Evolutionary conservation across 495 filamentous ascomycete genomes (phyloP), one percentile per base, ranked within the genome.

Genomic region (Tuber melanosporum): DNA sequence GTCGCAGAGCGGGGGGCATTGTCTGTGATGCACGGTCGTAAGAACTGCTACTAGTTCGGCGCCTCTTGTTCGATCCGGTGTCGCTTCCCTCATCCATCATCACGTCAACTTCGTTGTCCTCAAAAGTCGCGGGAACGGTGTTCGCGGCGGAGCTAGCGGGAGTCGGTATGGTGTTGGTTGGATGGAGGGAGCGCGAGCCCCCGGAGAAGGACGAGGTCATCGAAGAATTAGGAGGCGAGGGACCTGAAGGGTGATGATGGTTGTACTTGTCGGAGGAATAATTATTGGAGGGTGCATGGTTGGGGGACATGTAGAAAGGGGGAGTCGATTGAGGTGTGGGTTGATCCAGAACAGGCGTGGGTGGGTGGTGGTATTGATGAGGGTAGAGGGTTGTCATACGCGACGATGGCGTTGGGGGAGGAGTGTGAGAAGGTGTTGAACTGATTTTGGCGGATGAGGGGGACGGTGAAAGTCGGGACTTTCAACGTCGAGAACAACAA

Each of bases 61-160:
- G 84, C 83, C 80, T 74, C 73, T 82, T 78, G 52, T 74, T 73
- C n/a, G 75, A 75, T 52, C 62, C 41, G 42, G 70, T 74, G 42
- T 79, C 75, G 70, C 73, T 78, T 32, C 82, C 75, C 71, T 82
- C 84, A 20, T 78, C 76, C 79, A 85, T 86, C 49, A 82, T 83
- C 42, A 83, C 78, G 80, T 87, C 87, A 39, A 80, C 84, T 66
- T 87, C 84, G 22, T 79, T 80, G 70, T 85, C 84, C 44, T 82
- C 79, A 62, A 81, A 83, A 39, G 82, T 76, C 70, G 79, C 82
- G 42, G 79, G 78, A 36, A 75, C 77, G 19, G 79, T 79, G 49
- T 84, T 84, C 39, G 85, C 77, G 49, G 83, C 81, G 70, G 84
- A 85, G 74, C 84, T 87, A 14, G 84, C 82, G 32, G 87, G 86